Percentiles rank a stretch among this genome's conserved stretches.
phyloP scores from a whole-genome alignment of 805 yeast species.

The Candida arabinofermentans region DNA sequence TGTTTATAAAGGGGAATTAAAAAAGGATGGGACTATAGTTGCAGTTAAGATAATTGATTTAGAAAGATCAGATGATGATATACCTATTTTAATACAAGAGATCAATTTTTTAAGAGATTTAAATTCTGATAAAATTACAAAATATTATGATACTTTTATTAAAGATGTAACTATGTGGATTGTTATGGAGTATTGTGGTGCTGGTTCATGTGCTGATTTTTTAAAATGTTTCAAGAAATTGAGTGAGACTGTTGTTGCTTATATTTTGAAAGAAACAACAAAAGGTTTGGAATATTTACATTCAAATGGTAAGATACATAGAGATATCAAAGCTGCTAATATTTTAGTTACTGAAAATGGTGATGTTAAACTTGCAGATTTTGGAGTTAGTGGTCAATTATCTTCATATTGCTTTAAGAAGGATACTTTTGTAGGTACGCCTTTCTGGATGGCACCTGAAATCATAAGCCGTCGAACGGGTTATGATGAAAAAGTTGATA shows the following conservation, averaged over 20 bases:
- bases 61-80: conserved; percentile 75
- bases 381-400: conserved; percentile 88
- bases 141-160: conserved; percentile 59
- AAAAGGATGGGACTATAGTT: conserved; percentile 40
- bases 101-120: conserved; percentile 69
- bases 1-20: conserved; percentile 58
- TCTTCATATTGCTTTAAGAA: conserved; percentile 48
- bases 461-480: conserved; percentile 58
- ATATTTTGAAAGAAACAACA: conserved; percentile 59
- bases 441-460: conserved; percentile 99
- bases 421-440: conserved; percentile 89
- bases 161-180: conserved; percentile 75
- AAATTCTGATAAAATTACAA: conserved; percentile 63
- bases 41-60: conserved; percentile 87
- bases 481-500: conserved; percentile 83
- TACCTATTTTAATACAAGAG: conserved; percentile 69
- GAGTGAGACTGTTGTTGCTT: conserved; percentile 56
- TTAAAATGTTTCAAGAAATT: conserved; percentile 51
- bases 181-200: conserved; percentile 93
- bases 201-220: conserved; percentile 84
- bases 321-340: conserved; percentile 91
- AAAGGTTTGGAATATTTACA: conserved; percentile 77
- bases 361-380: conserved; percentile 79
- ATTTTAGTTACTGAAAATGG: conserved; percentile 70
- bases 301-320: conserved; percentile 68